Conservation (phyloP, 345 rosid genomes). For the Crucihimalaya himalaica region DNA sequence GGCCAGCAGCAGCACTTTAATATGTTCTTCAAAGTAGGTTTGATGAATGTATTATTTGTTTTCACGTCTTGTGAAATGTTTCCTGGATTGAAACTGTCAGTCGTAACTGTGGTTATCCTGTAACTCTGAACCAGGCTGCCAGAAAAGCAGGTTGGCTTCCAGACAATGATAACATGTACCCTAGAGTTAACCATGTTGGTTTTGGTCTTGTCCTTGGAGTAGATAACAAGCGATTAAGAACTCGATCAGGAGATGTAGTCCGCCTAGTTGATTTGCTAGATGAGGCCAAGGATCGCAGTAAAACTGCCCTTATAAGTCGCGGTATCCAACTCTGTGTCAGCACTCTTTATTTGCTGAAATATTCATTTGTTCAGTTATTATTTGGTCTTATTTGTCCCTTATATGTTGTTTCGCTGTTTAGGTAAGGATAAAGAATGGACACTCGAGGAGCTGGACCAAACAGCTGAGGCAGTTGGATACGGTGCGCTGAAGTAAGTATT, state of each 20-base stretch:
- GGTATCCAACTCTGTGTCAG: constrained; percentile 46
- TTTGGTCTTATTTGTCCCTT: neutral
- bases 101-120: neutral
- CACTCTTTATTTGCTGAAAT: neutral
- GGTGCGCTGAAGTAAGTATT: too few species aligned
- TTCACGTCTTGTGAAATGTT: neutral
- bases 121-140: constrained; percentile 56
- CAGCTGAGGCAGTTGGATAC: too few species aligned
- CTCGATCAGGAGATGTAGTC: constrained; percentile 68
- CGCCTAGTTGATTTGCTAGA: constrained; percentile 81
- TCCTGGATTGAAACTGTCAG: neutral
- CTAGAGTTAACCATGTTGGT: constrained; percentile 69
- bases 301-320: constrained; percentile 64
- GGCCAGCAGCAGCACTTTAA: constrained; percentile 88
- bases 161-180: constrained; percentile 44
- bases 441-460: too few species aligned
- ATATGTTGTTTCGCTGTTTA: neutral
- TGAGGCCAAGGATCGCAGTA: constrained; percentile 83
- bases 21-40: constrained; percentile 71
- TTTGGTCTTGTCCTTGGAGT: constrained; percentile 90
- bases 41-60: neutral
- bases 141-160: constrained; percentile 80
- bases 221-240: constrained; percentile 82
- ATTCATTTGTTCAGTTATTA: constrained; percentile 9
- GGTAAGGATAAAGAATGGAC: too few species aligned